These are phyloP conservation scores for Coemansia sp. DNA, from an alignment of 192 early-diverging fungal genomes.

Conservation along the genomic window DNA sequence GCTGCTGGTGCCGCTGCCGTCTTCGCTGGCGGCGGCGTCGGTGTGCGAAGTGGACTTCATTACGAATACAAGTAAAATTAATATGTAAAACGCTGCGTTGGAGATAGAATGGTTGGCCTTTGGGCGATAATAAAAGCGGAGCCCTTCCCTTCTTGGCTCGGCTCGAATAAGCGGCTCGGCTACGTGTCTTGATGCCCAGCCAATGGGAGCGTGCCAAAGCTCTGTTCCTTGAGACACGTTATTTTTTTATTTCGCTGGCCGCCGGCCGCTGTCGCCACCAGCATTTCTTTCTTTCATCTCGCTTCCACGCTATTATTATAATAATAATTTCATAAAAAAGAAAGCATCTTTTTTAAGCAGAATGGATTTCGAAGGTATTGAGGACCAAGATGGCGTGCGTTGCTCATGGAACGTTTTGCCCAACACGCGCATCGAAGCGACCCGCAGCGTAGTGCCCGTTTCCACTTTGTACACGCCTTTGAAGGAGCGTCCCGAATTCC, in stretches of 20 bases:
- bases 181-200: background rate
- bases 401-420: constrained; percentile 99
- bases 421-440: constrained; percentile 88
- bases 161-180: background rate
- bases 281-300: constrained; percentile 3
- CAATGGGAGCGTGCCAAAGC: constrained; percentile 25
- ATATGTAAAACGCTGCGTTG: background rate
- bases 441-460: constrained; percentile 93
- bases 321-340: background rate
- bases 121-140: too few relatives aligned
- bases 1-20: background rate
- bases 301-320: background rate
- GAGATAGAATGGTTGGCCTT: background rate
- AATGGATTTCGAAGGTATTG: constrained; percentile 84
- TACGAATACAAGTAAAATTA: background rate
- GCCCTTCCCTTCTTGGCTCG: background rate
- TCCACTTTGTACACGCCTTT: constrained; percentile 90
- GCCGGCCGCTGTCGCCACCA: background rate
- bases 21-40: background rate
- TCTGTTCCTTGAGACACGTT: background rate
- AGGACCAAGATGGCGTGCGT: constrained; percentile 94
- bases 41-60: background rate
- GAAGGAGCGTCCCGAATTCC: constrained; percentile 85
- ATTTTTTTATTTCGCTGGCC: background rate
- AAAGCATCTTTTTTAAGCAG: background rate